These are phyloP conservation scores for Mesembryanthemum crystallinum DNA, from an alignment of 148 eudicot species.

Conservation along the genomic window DNA sequence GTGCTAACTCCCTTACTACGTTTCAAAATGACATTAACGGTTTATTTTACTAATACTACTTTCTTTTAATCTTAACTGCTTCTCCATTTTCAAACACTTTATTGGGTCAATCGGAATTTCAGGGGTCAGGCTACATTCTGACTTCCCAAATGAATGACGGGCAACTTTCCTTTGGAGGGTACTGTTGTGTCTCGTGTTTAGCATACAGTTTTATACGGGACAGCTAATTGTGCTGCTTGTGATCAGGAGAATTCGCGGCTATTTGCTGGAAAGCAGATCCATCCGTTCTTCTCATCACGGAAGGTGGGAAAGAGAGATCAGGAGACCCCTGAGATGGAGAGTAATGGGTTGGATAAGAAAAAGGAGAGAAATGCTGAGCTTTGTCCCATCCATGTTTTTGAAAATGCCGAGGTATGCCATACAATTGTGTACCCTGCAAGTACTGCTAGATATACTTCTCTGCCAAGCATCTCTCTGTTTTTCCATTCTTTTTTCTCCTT, in stretches of 20 bases:
- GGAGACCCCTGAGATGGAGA: slow-evolving; percentile 42
- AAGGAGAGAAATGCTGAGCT: slow-evolving; percentile 39
- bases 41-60: too few relatives aligned
- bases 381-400: slow-evolving; percentile 86
- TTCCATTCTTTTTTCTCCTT: not conserved
- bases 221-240: slow-evolving; percentile 17
- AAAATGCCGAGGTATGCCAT: slow-evolving; percentile 49
- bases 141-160: not conserved
- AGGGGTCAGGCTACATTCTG: not conserved
- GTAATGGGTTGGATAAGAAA: slow-evolving; percentile 33
- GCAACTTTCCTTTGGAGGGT: not conserved
- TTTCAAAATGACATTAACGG: too few relatives aligned
- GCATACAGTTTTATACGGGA: not conserved
- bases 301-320: slow-evolving; percentile 55
- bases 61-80: too few relatives aligned
- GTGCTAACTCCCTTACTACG: too few relatives aligned
- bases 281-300: slow-evolving; percentile 77
- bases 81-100: too few relatives aligned
- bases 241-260: slow-evolving; percentile 84
- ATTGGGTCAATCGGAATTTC: too few relatives aligned
- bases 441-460: slow-evolving; percentile 8
- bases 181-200: not conserved
- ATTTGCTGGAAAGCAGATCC: slow-evolving; percentile 78
- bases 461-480: not conserved
- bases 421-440: not conserved